Conservation (phyloP, 2,329 filamentous ascomycete genomes). For the Colletotrichum sp. region DNA sequence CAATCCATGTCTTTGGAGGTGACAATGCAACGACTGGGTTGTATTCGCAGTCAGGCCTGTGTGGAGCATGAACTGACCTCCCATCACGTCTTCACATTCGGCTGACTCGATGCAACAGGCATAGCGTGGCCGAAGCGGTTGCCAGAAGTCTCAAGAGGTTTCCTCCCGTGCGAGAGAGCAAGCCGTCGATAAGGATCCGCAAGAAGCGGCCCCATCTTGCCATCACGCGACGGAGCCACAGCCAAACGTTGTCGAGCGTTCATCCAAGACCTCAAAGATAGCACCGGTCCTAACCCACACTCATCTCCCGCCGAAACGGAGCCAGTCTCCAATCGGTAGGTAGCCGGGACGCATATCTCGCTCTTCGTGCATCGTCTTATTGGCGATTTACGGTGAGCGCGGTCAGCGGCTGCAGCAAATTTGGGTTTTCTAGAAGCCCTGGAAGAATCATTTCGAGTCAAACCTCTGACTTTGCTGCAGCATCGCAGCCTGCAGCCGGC, state of each 20-base stretch:
- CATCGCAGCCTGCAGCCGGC: not conserved
- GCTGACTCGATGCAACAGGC: constrained; percentile 12
- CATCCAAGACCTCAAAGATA: not conserved
- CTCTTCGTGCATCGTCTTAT: not conserved
- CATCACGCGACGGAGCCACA: constrained; percentile 5
- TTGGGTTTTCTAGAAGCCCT: constrained; percentile 17
- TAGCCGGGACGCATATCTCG: constrained; percentile 2
- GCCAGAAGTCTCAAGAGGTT: not conserved
- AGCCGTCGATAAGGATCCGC: constrained; percentile 18
- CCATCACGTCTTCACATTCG: not conserved
- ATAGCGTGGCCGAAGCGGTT: not conserved
- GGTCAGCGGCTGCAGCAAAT: not conserved
- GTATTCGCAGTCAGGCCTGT: not conserved
- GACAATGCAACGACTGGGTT: constrained; percentile 5
- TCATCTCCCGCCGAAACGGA: constrained; percentile 21
- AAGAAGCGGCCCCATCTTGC: not conserved
- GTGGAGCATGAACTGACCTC: constrained; percentile 6
- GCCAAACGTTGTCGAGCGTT: constrained; percentile 2
- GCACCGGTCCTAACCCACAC: constrained; percentile 9
- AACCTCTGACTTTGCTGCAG: constrained; percentile 2
- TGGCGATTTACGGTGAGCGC: not conserved
- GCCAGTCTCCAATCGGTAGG: constrained; percentile 20
- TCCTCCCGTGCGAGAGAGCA: not conserved
- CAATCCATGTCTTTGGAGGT: not conserved
- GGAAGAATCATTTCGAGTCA: not conserved